Evolutionary conservation across 129 eudicot species (phyloP), one percentile per base, ranked within the genome.

Genomic region (Saussurea involucrata): DNA sequence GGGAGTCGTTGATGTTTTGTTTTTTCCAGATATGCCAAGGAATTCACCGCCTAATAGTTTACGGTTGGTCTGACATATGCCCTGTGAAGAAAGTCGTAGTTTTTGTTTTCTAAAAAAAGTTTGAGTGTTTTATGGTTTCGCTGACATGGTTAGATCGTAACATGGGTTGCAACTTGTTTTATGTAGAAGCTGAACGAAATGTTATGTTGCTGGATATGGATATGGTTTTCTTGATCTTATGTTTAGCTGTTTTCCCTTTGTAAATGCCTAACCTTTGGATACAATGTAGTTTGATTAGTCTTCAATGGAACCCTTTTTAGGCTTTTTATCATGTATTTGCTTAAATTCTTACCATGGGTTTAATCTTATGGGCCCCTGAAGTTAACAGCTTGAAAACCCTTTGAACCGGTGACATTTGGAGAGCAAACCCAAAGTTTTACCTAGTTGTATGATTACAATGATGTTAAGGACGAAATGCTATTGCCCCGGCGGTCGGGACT

Each of bases 1-100:
- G 64, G 64, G 18, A 61, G 24, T 44, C 13, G 10, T 46, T 61
- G 25, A 20, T 71, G 70, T 80, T 73, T 71, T 67, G 1, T 68
- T 24, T 83, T 81, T 84, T 81, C 84, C 84, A 84, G 90, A 83
- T 87, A 77, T 74, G 76, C 70, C 32, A 75, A 85, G 78, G 49
- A 61, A 76, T 58, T 80, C 25, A 34, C 25, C 67, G 25, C 77
- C 80, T 57, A 72, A 76, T 83, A 61, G 77, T 21, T 79, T 28
- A 79, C 42, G 80, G 81, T 72, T 66, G 58, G 68, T 63, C 78
- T 79, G 82, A 76, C 82, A 70, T 60, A 27, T 71, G 64, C 28
- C 32, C 20, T 74, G 53, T 84, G 78, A 85, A 81, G 81, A 68
- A 74, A 68, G 61, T 60, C 17, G 75, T 80, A 64, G 72, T 40